Conservation (phyloP, 2,329 filamentous ascomycete genomes). For the Gnomoniopsis sp. region DNA sequence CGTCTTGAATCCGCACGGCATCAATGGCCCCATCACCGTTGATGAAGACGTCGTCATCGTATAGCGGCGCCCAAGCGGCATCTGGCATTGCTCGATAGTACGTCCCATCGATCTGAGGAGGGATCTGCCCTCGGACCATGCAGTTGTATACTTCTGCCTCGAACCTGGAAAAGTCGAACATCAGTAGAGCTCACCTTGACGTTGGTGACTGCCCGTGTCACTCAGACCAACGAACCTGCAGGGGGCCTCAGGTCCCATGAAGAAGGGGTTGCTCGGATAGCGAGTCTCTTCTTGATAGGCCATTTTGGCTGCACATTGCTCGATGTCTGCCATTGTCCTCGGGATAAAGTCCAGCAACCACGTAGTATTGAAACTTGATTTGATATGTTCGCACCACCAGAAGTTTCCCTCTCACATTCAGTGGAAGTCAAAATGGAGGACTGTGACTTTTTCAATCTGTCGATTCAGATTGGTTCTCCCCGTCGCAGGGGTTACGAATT, state of each 20-base stretch:
- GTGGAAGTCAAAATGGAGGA: too few species aligned
- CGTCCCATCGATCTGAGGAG: constrained; percentile 9
- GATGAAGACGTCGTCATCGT: constrained; percentile 9
- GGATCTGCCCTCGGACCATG: constrained; percentile 7
- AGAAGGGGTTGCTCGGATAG: constrained; percentile 7
- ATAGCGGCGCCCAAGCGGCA: background rate
- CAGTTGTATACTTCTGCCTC: constrained; percentile 10
- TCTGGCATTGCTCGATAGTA: constrained; percentile 13
- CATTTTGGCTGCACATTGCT: constrained; percentile 8
- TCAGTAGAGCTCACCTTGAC: background rate
- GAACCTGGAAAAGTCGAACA: background rate
- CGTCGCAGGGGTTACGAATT: too few species aligned
- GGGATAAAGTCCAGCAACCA: background rate
- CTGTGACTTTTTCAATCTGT: too few species aligned
- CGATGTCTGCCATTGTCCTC: background rate
- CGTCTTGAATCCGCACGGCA: constrained; percentile 13
- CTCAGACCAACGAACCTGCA: background rate
- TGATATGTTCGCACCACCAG: background rate
- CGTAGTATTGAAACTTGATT: too few species aligned
- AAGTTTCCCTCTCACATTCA: too few species aligned
- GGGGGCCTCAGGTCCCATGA: constrained; percentile 5
- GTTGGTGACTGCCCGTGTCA: background rate
- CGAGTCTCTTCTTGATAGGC: constrained; percentile 6
- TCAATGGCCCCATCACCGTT: constrained; percentile 9
- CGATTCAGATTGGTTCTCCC: too few species aligned